Base-by-base conservation (phyloP, 768 basidiomycete species). In the Serendipita sp. region DNA sequence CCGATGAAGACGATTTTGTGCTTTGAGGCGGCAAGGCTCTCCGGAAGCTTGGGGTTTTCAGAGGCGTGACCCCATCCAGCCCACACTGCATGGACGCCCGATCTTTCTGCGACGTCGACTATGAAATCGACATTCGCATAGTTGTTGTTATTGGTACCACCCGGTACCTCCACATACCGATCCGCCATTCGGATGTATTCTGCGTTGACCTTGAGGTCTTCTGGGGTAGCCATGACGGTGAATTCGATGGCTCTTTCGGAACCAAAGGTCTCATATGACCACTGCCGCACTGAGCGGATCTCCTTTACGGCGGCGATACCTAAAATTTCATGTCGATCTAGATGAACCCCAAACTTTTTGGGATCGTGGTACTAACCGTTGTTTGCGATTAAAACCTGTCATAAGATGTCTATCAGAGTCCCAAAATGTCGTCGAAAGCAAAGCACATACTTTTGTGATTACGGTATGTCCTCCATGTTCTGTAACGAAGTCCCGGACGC, bases 121-220 rank as follows among this genome's bases (percentile, higher is more conserved):
- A 99, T 98, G 71, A 96, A 86, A 71, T 99, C 96, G 70, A 99
- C 96, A 73, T 99, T 99, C 69, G 96, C 96, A 71, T 98, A 98
- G 75, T 99, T 98, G 81, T 98, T 93, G 80, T 98, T 99, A 74
- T 99, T 99, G 18, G 88, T 83, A 66, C 96, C 96, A 66, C 96
- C 96, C 18, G 96, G 94, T 6, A 99, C 96, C 75, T 99, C 96
- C 71, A 99, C 88, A 72, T 96, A 98, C 70, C 93, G 87, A 74
- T 99, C 96, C 46, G 96, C 96, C 96, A 99, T 99, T 66, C 96
- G 88, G 74, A 99, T 99, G 75, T 99, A 99, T 71, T 99, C 96
- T 36, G 96, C 96, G 71, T 99, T 99, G 74, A 97, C 94, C 74
- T 92, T 91, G 67, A 98, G 79, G 76, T 97, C 95, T 73, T 99